Conservation (phyloP, 1,284 basidiomycete species). For the Ganoderma leucocontextum region DNA sequence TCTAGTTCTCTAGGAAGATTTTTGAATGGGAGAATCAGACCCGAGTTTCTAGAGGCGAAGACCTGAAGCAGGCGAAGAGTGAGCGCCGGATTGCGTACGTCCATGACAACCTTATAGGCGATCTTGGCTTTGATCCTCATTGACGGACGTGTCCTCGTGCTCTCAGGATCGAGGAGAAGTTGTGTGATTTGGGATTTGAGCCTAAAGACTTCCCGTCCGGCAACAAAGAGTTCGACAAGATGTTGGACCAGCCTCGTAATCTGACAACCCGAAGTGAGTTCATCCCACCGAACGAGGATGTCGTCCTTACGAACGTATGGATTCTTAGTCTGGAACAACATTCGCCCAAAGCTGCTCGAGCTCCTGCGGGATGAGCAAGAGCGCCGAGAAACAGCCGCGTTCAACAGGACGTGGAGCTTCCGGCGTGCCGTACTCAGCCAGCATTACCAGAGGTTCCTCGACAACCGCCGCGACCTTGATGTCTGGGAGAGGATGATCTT, state of each 20-base stretch:
- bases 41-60: neutral
- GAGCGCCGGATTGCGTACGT: neutral
- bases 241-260: neutral
- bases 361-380: neutral
- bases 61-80: neutral
- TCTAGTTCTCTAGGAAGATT: neutral
- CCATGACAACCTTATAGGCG: neutral
- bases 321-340: neutral
- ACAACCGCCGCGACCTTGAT: neutral
- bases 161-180: neutral
- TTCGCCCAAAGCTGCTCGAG: neutral
- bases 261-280: neutral
- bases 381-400: neutral
- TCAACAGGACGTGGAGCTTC: neutral
- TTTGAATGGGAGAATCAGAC: neutral
- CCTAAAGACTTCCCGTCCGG: neutral
- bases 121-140: neutral
- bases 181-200: neutral
- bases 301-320: neutral
- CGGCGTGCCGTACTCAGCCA: neutral
- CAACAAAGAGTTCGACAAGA: neutral
- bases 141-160: neutral
- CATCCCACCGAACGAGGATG: neutral
- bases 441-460: neutral
- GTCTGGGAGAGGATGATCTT: constrained; percentile 1